Evolutionary conservation across 805 yeast species (phyloP).

Genomic region (Monosporozyma aerobia): DNA sequence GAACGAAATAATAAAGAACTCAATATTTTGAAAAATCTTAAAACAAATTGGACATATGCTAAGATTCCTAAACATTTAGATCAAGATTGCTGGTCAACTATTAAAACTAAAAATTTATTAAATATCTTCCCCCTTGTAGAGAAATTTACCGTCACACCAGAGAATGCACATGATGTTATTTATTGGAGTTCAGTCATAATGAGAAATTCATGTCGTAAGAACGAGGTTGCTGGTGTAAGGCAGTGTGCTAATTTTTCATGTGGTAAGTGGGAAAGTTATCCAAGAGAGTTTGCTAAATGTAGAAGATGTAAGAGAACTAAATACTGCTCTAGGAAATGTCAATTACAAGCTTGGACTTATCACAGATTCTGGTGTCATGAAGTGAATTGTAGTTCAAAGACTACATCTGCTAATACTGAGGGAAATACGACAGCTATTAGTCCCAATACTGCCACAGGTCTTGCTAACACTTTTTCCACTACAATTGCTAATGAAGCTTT

Average conservation of each 20-base stretch:
- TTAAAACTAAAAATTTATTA: conserved; percentile 38
- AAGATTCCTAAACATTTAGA: conserved; percentile 28
- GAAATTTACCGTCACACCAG: conserved; percentile 62
- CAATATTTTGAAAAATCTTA: conserved; percentile 15
- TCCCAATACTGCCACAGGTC: not conserved
- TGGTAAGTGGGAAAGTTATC: conserved; percentile 87
- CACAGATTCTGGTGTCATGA: conserved; percentile 91
- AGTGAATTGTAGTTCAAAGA: conserved; percentile 27
- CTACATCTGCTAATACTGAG: conserved; percentile 3
- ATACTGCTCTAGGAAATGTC: conserved; percentile 89
- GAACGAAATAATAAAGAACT: conserved; percentile 6
- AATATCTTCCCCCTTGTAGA: conserved; percentile 89
- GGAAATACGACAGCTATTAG: not conserved
- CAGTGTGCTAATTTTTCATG: conserved; percentile 92
- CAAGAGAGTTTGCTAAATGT: conserved; percentile 91
- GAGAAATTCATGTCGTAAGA: conserved; percentile 90
- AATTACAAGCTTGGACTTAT: conserved; percentile 81
- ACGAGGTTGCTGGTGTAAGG: conserved; percentile 77
- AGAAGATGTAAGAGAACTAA: conserved; percentile 89
- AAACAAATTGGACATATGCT: conserved; percentile 38
- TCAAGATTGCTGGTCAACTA: conserved; percentile 24
- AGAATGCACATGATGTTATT: conserved; percentile 68
- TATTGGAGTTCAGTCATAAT: conserved; percentile 98
- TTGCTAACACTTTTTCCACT: not conserved
- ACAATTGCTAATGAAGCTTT: not conserved